Conservation (phyloP, 2,329 filamentous ascomycete genomes). For the Penicillium verrucosum region DNA sequence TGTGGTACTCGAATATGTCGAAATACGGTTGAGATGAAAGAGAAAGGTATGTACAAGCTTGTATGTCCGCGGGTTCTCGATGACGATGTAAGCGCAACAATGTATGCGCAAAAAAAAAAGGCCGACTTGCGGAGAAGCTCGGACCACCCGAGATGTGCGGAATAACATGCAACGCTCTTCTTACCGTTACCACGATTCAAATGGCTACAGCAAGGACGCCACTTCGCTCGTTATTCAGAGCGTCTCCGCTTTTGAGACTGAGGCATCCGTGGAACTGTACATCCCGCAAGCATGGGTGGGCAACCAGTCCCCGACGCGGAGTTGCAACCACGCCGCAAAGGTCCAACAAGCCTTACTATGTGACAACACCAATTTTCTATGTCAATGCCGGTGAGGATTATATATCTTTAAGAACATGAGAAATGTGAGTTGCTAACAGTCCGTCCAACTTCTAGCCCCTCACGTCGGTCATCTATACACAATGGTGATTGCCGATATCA, state of each 20-base stretch:
- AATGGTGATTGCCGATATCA: slow-evolving; percentile 83
- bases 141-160: slow-evolving; percentile 36
- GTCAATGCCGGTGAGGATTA: slow-evolving; percentile 76
- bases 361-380: slow-evolving; percentile 97
- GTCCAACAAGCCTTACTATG: slow-evolving; percentile 77
- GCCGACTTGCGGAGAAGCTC: slow-evolving; percentile 31
- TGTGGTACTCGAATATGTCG: background rate
- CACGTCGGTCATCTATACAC: slow-evolving; percentile 94
- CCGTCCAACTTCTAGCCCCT: slow-evolving; percentile 59
- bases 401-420: background rate
- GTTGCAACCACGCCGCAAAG: slow-evolving; percentile 29
- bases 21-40: background rate
- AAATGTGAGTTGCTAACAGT: background rate
- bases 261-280: slow-evolving; percentile 31
- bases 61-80: background rate
- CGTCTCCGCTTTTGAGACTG: slow-evolving; percentile 25
- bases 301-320: slow-evolving; percentile 23
- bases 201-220: slow-evolving; percentile 30
- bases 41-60: background rate
- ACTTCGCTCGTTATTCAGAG: slow-evolving; percentile 32
- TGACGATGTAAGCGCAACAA: slow-evolving; percentile 5
- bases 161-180: slow-evolving; percentile 22
- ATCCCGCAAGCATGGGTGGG: slow-evolving; percentile 25
- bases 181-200: slow-evolving; percentile 13
- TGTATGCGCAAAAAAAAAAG: slow-evolving; percentile 23